These are phyloP conservation scores for Citrus reticulata DNA, from an alignment of 345 rosid species.

Conservation along the genomic window DNA sequence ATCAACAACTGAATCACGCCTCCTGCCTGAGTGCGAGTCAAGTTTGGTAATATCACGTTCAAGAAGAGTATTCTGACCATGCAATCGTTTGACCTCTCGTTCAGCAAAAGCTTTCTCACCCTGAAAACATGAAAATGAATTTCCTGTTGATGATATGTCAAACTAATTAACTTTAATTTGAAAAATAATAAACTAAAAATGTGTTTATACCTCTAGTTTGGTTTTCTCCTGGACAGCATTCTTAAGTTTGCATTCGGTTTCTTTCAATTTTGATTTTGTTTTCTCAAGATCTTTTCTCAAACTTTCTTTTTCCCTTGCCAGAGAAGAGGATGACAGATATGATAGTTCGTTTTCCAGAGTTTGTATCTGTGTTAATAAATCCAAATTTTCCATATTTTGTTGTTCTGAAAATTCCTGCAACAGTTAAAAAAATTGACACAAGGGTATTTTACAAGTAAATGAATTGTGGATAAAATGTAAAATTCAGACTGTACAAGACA, in stretches of 20 bases:
- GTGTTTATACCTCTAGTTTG: constrained; percentile 73
- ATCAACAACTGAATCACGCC: constrained; percentile 62
- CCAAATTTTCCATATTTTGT: constrained; percentile 49
- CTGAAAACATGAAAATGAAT: constrained; percentile 30
- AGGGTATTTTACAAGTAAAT: background rate
- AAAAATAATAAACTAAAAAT: background rate
- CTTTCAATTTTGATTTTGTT: constrained; percentile 70
- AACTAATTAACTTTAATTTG: background rate
- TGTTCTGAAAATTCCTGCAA: constrained; percentile 55
- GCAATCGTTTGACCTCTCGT: constrained; percentile 67
- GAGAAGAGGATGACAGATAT: constrained; percentile 48
- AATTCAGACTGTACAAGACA: constrained; percentile 15
- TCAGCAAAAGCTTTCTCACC: constrained; percentile 87
- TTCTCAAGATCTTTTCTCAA: constrained; percentile 86
- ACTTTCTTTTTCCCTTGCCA: constrained; percentile 75
- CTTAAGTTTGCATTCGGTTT: constrained; percentile 78
- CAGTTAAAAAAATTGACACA: constrained; percentile 4
- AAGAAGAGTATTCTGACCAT: constrained; percentile 69
- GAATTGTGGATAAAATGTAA: background rate
- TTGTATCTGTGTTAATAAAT: constrained; percentile 53
- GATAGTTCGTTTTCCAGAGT: constrained; percentile 69
- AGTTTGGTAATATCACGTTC: constrained; percentile 82
- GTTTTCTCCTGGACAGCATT: constrained; percentile 90
- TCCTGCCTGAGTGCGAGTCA: constrained; percentile 76
- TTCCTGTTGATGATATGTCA: background rate